Evolutionary conservation across 2,329 filamentous ascomycete species (phyloP).

Genomic region (Paraconiothyrium sp.): DNA sequence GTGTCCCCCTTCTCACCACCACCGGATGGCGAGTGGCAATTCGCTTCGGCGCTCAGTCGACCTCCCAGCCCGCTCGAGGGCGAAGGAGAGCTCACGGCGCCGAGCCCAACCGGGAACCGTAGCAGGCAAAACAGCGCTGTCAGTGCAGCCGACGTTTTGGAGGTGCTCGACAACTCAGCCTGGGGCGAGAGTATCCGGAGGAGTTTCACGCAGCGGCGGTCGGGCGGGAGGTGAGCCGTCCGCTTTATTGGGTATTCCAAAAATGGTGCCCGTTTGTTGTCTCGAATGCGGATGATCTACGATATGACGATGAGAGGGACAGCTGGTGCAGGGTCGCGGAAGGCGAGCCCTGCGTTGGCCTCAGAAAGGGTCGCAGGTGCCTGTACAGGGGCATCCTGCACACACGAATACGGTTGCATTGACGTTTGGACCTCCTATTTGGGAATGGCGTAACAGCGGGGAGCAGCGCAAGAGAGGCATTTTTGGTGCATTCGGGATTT

Average conservation of each 20-base stretch:
- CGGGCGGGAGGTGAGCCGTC: constrained; percentile 29
- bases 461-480: constrained; percentile 16
- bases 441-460: constrained; percentile 19
- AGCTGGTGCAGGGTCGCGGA: constrained; percentile 21
- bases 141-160: constrained; percentile 79
- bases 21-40: constrained; percentile 55
- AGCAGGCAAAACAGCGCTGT: constrained; percentile 74
- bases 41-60: constrained; percentile 55
- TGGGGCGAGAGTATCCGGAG: constrained; percentile 94
- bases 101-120: constrained; percentile 58
- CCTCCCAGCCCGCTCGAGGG: constrained; percentile 48
- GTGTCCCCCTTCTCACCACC: constrained; percentile 42
- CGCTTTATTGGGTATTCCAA: constrained; percentile 1
- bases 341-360: constrained; percentile 26
- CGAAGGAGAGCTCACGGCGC: constrained; percentile 36
- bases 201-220: constrained; percentile 76
- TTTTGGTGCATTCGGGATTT: constrained; percentile 14
- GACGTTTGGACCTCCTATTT: constrained; percentile 36
- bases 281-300: constrained; percentile 31
- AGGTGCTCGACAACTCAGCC: constrained; percentile 86
- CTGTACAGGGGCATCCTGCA: constrained; percentile 25
- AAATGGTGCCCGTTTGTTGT: constrained; percentile 12
- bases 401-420: constrained; percentile 43
- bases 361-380: constrained; percentile 32
- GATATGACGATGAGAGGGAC: constrained; percentile 25